phyloP scores from a whole-genome alignment of 2,329 filamentous ascomycete species.

The Colletotrichum aenigma region DNA sequence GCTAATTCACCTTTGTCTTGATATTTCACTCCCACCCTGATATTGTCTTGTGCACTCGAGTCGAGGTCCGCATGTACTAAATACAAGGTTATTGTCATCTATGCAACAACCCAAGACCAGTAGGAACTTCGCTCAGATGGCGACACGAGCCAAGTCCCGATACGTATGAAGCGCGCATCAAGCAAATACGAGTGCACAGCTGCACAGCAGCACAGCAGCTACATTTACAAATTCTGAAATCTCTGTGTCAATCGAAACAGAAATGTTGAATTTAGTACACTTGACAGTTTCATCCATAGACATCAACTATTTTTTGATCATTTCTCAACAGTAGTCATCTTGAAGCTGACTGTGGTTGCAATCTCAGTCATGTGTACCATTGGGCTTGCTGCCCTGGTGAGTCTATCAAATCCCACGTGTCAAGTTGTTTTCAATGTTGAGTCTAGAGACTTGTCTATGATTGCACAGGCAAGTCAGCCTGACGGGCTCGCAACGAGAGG shows the following conservation, averaged over 20 bases:
- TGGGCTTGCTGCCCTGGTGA: background rate
- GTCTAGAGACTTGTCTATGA: background rate
- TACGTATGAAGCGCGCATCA: background rate
- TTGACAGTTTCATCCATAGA: background rate
- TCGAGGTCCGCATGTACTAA: background rate
- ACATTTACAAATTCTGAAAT: background rate
- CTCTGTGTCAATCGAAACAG: background rate
- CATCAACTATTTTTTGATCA: background rate
- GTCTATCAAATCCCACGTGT: background rate
- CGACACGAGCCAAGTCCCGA: background rate
- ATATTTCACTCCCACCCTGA: background rate
- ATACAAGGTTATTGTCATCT: background rate
- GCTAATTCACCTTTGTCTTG: background rate
- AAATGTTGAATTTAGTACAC: background rate
- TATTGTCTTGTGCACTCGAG: background rate
- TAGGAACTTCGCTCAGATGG: background rate
- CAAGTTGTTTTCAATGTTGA: background rate
- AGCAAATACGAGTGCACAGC: fast-evolving
- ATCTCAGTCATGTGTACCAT: background rate
- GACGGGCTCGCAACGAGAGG: background rate
- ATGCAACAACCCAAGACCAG: background rate
- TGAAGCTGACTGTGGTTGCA: background rate
- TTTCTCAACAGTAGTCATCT: background rate
- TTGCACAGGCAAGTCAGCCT: background rate
- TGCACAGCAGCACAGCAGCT: background rate